These are phyloP conservation scores for Suillus fuscotomentosus DNA, from an alignment of 768 basidiomycete species.

Conservation along the genomic window DNA sequence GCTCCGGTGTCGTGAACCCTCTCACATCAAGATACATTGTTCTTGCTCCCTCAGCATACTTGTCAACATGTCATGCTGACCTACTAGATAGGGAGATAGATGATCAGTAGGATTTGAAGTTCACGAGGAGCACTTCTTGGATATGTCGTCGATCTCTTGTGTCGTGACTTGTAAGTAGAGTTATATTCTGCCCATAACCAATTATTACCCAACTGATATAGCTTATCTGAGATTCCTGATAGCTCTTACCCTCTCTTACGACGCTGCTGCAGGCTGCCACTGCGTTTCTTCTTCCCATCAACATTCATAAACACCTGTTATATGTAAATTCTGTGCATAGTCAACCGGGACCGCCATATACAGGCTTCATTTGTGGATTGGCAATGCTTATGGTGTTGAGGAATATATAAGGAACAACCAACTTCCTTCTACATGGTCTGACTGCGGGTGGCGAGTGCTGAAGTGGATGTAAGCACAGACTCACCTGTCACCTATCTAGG, in stretches of 20 bases:
- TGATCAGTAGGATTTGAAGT: not conserved
- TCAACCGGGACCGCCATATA: too few relatives aligned
- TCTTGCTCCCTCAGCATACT: not conserved
- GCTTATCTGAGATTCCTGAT: too few relatives aligned
- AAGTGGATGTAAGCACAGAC: too few relatives aligned
- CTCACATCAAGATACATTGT: not conserved
- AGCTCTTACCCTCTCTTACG: not conserved
- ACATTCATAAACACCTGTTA: not conserved
- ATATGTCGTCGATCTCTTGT: not conserved
- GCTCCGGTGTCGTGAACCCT: not conserved
- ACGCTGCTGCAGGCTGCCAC: not conserved
- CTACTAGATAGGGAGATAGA: not conserved
- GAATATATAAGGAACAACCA: too few relatives aligned
- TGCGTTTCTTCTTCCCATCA: not conserved
- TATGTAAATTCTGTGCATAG: not conserved
- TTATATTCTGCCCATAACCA: not conserved
- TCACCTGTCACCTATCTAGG: too few relatives aligned
- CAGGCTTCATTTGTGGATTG: too few relatives aligned
- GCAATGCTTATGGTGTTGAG: too few relatives aligned
- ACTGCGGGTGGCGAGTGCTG: too few relatives aligned
- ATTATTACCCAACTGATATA: too few relatives aligned
- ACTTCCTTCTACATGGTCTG: too few relatives aligned
- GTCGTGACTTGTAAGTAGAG: not conserved
- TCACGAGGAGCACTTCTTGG: not conserved
- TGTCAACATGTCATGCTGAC: not conserved